phyloP scores from a whole-genome alignment of 1,284 basidiomycete genomes.

The Sporisorium reilianum region DNA sequence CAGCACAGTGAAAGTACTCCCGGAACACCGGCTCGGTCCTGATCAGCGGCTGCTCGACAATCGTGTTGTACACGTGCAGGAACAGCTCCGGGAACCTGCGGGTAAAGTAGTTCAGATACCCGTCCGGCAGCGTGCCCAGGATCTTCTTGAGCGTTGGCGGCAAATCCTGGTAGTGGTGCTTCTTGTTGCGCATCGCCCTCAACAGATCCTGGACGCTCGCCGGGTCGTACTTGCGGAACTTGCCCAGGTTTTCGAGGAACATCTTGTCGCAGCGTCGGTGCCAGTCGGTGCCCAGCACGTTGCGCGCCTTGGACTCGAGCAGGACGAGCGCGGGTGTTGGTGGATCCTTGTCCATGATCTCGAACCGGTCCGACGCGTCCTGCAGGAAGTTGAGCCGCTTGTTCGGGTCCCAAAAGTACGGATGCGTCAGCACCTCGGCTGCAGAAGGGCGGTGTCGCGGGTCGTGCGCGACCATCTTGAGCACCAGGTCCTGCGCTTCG shows the following conservation, averaged over 20 bases:
- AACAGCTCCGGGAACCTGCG: slow-evolving; percentile 89
- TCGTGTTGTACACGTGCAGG: slow-evolving; percentile 87
- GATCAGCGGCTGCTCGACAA: slow-evolving; percentile 72
- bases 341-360: slow-evolving; percentile 88
- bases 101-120: slow-evolving; percentile 92
- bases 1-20: slow-evolving; percentile 55
- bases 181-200: slow-evolving; percentile 95
- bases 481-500: slow-evolving; percentile 66
- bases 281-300: slow-evolving; percentile 78
- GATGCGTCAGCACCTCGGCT: slow-evolving; percentile 85
- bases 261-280: slow-evolving; percentile 84
- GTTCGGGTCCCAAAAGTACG: slow-evolving; percentile 94
- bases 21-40: slow-evolving; percentile 58
- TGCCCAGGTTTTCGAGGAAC: slow-evolving; percentile 93
- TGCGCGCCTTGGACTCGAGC: slow-evolving; percentile 75
- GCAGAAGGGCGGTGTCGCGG: slow-evolving; percentile 81
- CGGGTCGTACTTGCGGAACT: slow-evolving; percentile 93
- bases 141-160: slow-evolving; percentile 88
- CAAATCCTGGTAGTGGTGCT: slow-evolving; percentile 97
- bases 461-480: slow-evolving; percentile 58
- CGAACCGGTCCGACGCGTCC: slow-evolving; percentile 96
- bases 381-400: slow-evolving; percentile 91
- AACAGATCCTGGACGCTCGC: slow-evolving; percentile 89
- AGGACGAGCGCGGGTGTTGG: slow-evolving; percentile 80
- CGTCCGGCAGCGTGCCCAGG: slow-evolving; percentile 88